These are phyloP conservation scores for Liriodendron chinense DNA, from an alignment of 164 flowering plant genomes.

Conservation along the genomic window DNA sequence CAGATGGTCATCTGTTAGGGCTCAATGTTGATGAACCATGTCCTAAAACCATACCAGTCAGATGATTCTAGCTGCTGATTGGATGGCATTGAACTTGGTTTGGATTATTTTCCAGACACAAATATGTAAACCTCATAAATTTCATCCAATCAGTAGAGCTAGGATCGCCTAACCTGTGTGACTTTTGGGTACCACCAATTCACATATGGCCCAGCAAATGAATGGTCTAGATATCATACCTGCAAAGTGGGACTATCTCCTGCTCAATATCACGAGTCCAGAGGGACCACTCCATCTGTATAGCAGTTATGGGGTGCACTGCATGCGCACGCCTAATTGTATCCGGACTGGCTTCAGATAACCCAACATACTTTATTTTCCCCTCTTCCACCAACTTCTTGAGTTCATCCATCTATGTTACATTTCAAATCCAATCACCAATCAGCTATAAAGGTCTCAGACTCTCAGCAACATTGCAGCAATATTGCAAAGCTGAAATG, in stretches of 20 bases:
- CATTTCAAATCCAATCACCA: background rate
- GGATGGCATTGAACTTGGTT: too few relatives aligned
- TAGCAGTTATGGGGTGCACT: slow-evolving; percentile 26
- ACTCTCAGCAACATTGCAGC: too few relatives aligned
- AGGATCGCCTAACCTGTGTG: too few relatives aligned
- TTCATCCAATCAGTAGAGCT: too few relatives aligned
- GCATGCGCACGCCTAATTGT: slow-evolving; percentile 32
- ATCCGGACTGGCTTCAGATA: slow-evolving; percentile 20
- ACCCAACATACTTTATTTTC: slow-evolving; percentile 17
- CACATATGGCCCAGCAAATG: background rate
- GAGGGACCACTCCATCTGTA: slow-evolving; percentile 30
- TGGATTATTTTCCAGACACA: too few relatives aligned
- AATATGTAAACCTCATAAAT: too few relatives aligned
- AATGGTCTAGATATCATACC: slow-evolving; percentile 15
- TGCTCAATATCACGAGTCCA: slow-evolving; percentile 31
- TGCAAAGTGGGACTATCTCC: slow-evolving; percentile 29
- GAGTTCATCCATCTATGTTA: slow-evolving; percentile 17
- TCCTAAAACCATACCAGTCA: too few relatives aligned
- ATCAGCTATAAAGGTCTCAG: background rate
- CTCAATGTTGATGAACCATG: too few relatives aligned
- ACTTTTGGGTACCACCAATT: background rate
- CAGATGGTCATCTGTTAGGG: too few relatives aligned
- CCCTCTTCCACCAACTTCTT: slow-evolving; percentile 21
- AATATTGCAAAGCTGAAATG: too few relatives aligned
- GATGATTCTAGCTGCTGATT: too few relatives aligned